Evolutionary conservation across 495 filamentous ascomycete species (phyloP).

Genomic region (Alectoria sarmentosa): DNA sequence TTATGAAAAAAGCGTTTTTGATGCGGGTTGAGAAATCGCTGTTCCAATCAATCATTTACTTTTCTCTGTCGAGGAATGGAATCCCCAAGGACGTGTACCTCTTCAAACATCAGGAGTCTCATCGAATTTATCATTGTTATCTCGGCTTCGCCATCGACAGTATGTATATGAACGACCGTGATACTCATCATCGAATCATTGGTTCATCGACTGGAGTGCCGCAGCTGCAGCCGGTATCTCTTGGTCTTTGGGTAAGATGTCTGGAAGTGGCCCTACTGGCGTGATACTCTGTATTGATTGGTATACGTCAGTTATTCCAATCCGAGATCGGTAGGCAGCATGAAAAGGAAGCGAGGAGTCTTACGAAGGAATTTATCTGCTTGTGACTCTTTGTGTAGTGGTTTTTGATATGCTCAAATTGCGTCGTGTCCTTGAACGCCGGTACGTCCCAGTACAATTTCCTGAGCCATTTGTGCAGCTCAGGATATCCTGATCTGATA

Average conservation of each 20-base stretch:
- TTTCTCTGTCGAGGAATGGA: neutral
- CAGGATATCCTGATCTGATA: constrained; percentile 70
- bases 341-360: constrained; percentile 2
- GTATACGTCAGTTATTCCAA: neutral
- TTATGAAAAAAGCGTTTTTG: neutral
- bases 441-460: constrained; percentile 61
- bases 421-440: constrained; percentile 55
- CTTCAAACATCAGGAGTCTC: neutral
- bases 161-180: neutral
- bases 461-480: constrained; percentile 60
- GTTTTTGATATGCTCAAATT: constrained; percentile 66
- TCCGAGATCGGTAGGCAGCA: neutral
- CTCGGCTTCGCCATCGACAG: neutral
- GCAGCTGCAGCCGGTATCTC: constrained; percentile 51
- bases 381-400: constrained; percentile 66
- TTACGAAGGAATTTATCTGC: constrained; percentile 53
- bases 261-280: constrained; percentile 56
- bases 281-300: constrained; percentile 41
- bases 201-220: constrained; percentile 27
- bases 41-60: neutral
- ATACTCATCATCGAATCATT: neutral
- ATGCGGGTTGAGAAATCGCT: neutral
- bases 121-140: neutral
- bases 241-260: constrained; percentile 53
- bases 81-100: neutral